Evolutionary conservation across 1,284 basidiomycete species (phyloP), one percentile per base, ranked within the genome.

Genomic region (Leccinum ponderosum): DNA sequence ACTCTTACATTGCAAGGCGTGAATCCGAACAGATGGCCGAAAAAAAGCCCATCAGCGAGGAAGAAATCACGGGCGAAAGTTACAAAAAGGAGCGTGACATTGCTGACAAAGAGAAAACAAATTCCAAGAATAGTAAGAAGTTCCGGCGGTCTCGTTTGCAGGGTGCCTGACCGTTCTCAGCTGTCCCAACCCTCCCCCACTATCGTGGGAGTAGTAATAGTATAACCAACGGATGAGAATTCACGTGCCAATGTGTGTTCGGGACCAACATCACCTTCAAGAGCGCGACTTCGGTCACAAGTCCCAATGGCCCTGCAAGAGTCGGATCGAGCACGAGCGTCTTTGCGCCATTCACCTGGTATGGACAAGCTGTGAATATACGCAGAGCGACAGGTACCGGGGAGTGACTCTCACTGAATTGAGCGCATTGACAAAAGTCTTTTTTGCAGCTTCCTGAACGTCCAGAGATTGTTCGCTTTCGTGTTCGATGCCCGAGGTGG

Each of bases 281-380:
- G 20, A 95, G 77, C 1, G 94, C 87, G 0, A 98, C 94, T 70
- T 99, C 96, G 2, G 93, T 95, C 27, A 99, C 87, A 14, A 99
- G 83, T 1, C 96, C 95, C 4, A 99, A 81, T 0, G 97, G 96
- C 0, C 97, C 97, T 2, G 95, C 93, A 9, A 99, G 79, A 3
- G 87, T 83, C 1, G 93, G 83, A 68, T 98, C 95, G 4, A 99
- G 84, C 31, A 99, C 93, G 44, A 99, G 87, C 1, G 97, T 99
- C 81, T 99, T 99, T 55, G 93, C 88, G 7, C 95, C 96, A 76
- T 91, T 93, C 5, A 98, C 92, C 91, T 95, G 12, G 53, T 22
- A 35, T n/a, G 44, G 33, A 62, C n/a, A 48, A 22, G 15, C 58
- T 62, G 57, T 60, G 57, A 67, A 53, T 35, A 42, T 31, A 57